Percentiles rank a stretch among this genome's conserved stretches.
Conservation (phyloP, 2,329 filamentous ascomycete genomes). For the Nemania abortiva region DNA sequence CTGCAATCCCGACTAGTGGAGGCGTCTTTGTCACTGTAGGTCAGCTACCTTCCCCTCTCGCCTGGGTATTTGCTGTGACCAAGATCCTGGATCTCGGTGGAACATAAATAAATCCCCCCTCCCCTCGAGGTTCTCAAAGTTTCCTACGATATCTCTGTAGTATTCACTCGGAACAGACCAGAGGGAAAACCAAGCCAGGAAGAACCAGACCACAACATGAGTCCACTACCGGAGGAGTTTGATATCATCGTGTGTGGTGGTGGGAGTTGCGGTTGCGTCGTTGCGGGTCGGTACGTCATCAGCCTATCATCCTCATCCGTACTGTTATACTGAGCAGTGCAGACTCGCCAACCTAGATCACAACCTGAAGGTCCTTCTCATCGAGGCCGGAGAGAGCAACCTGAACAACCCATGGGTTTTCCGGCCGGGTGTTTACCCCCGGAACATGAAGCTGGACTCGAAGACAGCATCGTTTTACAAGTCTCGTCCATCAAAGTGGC, state of each 20-base stretch:
- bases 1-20: constrained; percentile 25
- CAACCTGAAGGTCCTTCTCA: constrained; percentile 71
- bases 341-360: constrained; percentile 81
- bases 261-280: constrained; percentile 74
- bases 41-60: constrained; percentile 42
- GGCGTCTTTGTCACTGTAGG: constrained; percentile 32
- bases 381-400: constrained; percentile 58
- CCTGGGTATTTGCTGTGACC: constrained; percentile 43
- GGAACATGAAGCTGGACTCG: constrained; percentile 80
- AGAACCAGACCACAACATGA: constrained; percentile 48
- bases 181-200: constrained; percentile 30
- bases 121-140: constrained; percentile 10
- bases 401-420: constrained; percentile 84
- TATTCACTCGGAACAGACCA: constrained; percentile 24
- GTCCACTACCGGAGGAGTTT: constrained; percentile 76
- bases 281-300: constrained; percentile 64
- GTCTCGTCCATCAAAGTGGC: constrained; percentile 78
- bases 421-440: constrained; percentile 80
- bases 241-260: constrained; percentile 85
- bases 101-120: constrained; percentile 45
- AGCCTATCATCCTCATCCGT: constrained; percentile 11
- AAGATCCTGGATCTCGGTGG: constrained; percentile 22
- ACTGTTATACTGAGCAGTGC: constrained; percentile 54
- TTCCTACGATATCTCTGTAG: constrained; percentile 39
- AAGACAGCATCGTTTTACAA: constrained; percentile 87